phyloP scores from a whole-genome alignment of 768 basidiomycete genomes.

The Boletus tylopilopsis region DNA sequence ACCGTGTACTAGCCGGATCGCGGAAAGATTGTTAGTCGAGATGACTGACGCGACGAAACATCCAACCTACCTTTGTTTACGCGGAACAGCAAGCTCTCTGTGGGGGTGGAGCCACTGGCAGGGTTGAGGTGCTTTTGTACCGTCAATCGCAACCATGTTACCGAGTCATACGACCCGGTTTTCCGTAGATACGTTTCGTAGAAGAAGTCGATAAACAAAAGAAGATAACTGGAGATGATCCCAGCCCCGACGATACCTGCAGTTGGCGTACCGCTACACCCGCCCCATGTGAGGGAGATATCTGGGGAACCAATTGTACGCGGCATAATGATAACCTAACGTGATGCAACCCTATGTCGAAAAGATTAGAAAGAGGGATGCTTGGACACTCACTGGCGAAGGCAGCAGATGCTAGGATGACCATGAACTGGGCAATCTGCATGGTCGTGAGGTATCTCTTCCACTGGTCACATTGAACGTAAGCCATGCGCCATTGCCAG shows the following conservation, averaged over 20 bases:
- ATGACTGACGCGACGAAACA: not conserved
- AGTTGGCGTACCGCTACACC: conserved; percentile 12
- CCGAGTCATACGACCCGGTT: not conserved
- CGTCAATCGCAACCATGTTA: not conserved
- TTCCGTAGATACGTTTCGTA: conserved; percentile 13
- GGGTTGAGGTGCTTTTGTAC: not conserved
- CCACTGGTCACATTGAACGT: conserved; percentile 11
- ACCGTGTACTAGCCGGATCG: not conserved
- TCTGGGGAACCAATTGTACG: conserved; percentile 16
- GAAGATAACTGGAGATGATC: conserved; percentile 17
- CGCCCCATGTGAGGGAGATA: conserved; percentile 17
- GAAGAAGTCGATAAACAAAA: conserved; percentile 24
- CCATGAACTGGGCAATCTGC: conserved; percentile 21
- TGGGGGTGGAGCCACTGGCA: not conserved
- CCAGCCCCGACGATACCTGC: conserved; percentile 9
- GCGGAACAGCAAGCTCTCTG: conserved; percentile 9
- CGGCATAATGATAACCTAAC: conserved; percentile 19
- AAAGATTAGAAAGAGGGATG: not conserved
- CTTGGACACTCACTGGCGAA: conserved; percentile 12
- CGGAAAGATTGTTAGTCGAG: not conserved
- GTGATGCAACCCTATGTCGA: not conserved
- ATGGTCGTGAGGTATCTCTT: conserved; percentile 23
- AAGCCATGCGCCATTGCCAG: not conserved
- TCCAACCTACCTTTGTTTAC: conserved; percentile 8
- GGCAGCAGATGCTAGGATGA: conserved; percentile 8